phyloP scores from a whole-genome alignment of 192 early-diverging fungal species.

The Coemansia sp. region DNA sequence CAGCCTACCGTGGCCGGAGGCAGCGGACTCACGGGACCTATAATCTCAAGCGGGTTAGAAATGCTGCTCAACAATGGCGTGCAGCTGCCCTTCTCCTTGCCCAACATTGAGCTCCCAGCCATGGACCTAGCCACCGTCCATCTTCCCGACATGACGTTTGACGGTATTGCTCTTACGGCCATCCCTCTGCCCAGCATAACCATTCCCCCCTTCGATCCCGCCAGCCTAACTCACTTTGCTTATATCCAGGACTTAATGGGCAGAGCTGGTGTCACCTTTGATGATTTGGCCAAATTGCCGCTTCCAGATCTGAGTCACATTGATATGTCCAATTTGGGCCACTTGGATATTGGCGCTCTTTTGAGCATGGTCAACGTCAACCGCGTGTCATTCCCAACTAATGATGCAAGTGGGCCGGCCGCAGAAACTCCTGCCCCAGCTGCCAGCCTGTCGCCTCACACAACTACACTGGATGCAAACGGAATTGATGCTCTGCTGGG shows the following conservation, averaged over 20 bases:
- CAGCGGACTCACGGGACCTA: constrained; percentile 23
- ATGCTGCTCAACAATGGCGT: constrained; percentile 46
- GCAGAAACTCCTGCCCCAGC: not conserved
- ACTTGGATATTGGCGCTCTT: constrained; percentile 11
- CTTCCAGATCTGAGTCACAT: constrained; percentile 35
- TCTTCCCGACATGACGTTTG: constrained; percentile 42
- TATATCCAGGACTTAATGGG: constrained; percentile 41
- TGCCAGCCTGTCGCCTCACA: constrained; percentile 15
- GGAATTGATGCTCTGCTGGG: constrained; percentile 39
- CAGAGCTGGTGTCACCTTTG: constrained; percentile 33
- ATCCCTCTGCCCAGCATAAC: constrained; percentile 33
- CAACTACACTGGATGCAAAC: constrained; percentile 33
- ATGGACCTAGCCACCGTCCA: constrained; percentile 41
- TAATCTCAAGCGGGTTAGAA: constrained; percentile 37
- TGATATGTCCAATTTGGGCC: constrained; percentile 11
- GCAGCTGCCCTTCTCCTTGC: constrained; percentile 30
- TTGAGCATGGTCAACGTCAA: constrained; percentile 31
- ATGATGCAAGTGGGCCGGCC: constrained; percentile 1
- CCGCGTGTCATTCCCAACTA: constrained; percentile 13
- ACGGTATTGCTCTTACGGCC: constrained; percentile 35
- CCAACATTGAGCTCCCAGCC: constrained; percentile 32
- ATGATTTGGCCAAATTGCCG: constrained; percentile 40
- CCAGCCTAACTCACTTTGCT: constrained; percentile 34
- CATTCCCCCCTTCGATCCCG: constrained; percentile 39
- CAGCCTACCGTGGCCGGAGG: not conserved